Evolutionary conservation across 306 rosid species (phyloP), one percentile per base, ranked within the genome.

Genomic region (Alnus glutinosa): DNA sequence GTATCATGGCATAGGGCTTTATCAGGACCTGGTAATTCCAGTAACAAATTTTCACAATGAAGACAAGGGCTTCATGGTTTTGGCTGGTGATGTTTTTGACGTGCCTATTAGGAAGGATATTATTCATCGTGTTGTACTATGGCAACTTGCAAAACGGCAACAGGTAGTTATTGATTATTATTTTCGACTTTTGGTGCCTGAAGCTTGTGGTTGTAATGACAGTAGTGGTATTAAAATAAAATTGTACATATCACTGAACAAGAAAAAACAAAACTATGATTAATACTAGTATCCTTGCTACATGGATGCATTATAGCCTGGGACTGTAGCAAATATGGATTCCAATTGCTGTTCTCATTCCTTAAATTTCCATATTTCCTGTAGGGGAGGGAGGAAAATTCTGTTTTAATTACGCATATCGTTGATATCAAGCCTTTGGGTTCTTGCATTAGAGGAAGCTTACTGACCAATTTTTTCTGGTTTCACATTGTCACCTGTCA

Each of bases 71-170:
- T 85, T 86, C 55, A 90, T 89, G 90, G 93, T 96, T 75, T 91
- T 90, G 81, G 89, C 94, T 85, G 99, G 98, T 64, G 98, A 93
- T 87, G 94, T 96, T 81, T 93, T 96, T 78, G 97, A 96, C 71
- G 75, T 93, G 58, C 97, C 97, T 63, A 91, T 96, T 69, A 89
- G 98, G 80, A 96, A 96, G 89, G 98, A 93, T 73, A 93, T 96
- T 77, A 58, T 93, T 74, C 99, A 95, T 64, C 91, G 90, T 9
- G 97, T 95, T 79, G 99, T 95, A 28, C 80, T 85, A 77, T 95
- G 99, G 98, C 99, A 95, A 85, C 97, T 89, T 55, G 96, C 98
- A 42, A 95, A 93, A 80, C 84, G 94, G 70, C 98, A 93, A 82
- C 98, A 93, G 96, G 97, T 95, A 78, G 37, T 63, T 28, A 18